A percentile compares a stretch with the other conserved stretches of the same genome.
Evolutionary conservation across 331 rosid genomes (phyloP).

Genomic region (Malus hybrid): DNA sequence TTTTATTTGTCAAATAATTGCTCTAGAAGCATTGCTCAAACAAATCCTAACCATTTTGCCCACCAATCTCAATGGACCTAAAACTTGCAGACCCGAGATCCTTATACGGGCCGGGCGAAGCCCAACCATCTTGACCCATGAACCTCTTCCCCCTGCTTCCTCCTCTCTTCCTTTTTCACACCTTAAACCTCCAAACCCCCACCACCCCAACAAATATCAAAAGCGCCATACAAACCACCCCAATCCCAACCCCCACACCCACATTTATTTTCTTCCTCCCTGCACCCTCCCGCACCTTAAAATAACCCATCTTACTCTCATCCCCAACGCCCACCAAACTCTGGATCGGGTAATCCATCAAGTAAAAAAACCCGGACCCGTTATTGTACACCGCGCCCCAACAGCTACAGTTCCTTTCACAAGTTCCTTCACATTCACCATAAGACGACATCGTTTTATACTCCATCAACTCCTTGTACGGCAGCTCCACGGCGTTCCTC

Average conservation of each 20-base stretch:
- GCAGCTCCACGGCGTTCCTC: slow-evolving; percentile 54
- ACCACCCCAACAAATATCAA: slow-evolving; percentile 22
- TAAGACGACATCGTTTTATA: slow-evolving; percentile 41
- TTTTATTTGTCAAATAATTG: too few relatives aligned
- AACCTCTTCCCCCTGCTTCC: slow-evolving; percentile 9
- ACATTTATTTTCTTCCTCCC: slow-evolving; percentile 16
- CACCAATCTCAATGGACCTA: slow-evolving; percentile 54
- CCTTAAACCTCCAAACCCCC: slow-evolving; percentile 16
- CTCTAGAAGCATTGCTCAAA: not conserved
- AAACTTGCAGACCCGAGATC: slow-evolving; percentile 71
- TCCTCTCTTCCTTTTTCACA: slow-evolving; percentile 22
- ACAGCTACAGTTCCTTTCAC: slow-evolving; percentile 61
- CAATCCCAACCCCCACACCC: slow-evolving; percentile 23
- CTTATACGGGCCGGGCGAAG: slow-evolving; percentile 75
- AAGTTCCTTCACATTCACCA: slow-evolving; percentile 42
- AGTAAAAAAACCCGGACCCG: slow-evolving; percentile 56
- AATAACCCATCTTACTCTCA: slow-evolving; percentile 61
- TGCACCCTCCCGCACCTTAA: slow-evolving; percentile 50
- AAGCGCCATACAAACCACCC: slow-evolving; percentile 10
- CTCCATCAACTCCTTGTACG: slow-evolving; percentile 41
- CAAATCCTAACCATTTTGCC: not conserved
- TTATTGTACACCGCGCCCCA: slow-evolving; percentile 74
- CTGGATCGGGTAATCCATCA: slow-evolving; percentile 54
- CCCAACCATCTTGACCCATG: slow-evolving; percentile 33
- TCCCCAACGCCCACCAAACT: slow-evolving; percentile 48